Conservation (phyloP, 2,329 filamentous ascomycete species). For the Colletotrichum sp. region DNA sequence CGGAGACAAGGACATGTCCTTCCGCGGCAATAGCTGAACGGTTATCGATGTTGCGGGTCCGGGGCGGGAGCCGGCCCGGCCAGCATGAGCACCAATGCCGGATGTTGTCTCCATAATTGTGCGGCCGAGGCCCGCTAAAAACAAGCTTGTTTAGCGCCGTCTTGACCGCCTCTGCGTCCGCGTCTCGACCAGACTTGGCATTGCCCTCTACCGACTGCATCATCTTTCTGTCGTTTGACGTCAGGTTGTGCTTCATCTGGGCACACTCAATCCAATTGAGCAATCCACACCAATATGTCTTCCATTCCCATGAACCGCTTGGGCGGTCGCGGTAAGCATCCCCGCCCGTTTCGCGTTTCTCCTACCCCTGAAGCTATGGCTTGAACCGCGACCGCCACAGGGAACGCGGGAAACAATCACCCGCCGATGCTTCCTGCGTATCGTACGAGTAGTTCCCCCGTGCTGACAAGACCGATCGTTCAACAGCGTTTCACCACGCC, state of each 20-base stretch:
- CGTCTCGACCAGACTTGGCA: background rate
- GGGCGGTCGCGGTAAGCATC: slow-evolving; percentile 23
- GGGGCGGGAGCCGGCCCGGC: background rate
- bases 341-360: background rate
- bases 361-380: background rate
- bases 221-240: background rate
- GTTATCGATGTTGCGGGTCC: background rate
- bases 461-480: background rate
- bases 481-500: slow-evolving; percentile 77
- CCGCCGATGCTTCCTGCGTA: background rate
- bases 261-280: background rate
- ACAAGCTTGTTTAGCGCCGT: slow-evolving; percentile 20
- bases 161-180: slow-evolving; percentile 1
- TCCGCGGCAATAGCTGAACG: background rate
- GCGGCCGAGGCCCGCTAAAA: slow-evolving; percentile 15
- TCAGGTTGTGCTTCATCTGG: background rate
- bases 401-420: background rate
- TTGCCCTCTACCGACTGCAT: background rate
- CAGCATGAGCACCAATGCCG: background rate
- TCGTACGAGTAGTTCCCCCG: background rate
- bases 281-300: background rate
- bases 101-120: background rate
- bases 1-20: background rate
- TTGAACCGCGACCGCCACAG: background rate
- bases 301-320: slow-evolving; percentile 23